Evolutionary conservation across 2,329 filamentous ascomycete genomes (phyloP).

Genomic region (Pseudogymnoascus sp.): DNA sequence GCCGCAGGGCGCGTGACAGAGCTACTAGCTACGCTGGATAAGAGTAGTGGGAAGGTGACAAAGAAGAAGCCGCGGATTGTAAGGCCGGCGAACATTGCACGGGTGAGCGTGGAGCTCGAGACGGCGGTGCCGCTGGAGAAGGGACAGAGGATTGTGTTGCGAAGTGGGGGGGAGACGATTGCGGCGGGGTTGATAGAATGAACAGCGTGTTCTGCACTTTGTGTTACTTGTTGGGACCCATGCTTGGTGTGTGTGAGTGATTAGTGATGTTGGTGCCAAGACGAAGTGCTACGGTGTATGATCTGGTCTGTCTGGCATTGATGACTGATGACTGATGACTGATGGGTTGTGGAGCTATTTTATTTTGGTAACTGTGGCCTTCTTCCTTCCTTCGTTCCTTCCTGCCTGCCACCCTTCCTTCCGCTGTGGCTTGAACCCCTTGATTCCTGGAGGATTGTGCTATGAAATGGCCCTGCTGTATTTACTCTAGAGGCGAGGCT

Average conservation of each 20-base stretch:
- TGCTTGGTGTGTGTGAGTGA: neutral
- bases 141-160: conserved; percentile 72
- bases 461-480: neutral
- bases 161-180: conserved; percentile 75
- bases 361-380: neutral
- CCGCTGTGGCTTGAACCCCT: neutral
- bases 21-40: conserved; percentile 70
- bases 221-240: conserved; percentile 13
- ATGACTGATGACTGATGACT: neutral
- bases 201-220: conserved; percentile 32
- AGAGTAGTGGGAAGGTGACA: conserved; percentile 63
- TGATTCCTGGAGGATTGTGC: neutral
- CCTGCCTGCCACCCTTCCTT: neutral
- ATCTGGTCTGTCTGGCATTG: neutral
- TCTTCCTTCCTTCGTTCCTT: neutral
- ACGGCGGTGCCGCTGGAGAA: conserved; percentile 71
- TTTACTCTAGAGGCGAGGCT: neutral
- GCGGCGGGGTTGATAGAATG: conserved; percentile 76
- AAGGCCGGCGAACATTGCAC: conserved; percentile 70
- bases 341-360: neutral
- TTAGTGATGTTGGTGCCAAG: conserved; percentile 9
- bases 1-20: conserved; percentile 67
- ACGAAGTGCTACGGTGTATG: neutral
- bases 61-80: conserved; percentile 85
- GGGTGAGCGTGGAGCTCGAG: conserved; percentile 69